Evolutionary conservation across 176 grass and related monocot genomes (phyloP).

Genomic region (Eragrostis nindensis): DNA sequence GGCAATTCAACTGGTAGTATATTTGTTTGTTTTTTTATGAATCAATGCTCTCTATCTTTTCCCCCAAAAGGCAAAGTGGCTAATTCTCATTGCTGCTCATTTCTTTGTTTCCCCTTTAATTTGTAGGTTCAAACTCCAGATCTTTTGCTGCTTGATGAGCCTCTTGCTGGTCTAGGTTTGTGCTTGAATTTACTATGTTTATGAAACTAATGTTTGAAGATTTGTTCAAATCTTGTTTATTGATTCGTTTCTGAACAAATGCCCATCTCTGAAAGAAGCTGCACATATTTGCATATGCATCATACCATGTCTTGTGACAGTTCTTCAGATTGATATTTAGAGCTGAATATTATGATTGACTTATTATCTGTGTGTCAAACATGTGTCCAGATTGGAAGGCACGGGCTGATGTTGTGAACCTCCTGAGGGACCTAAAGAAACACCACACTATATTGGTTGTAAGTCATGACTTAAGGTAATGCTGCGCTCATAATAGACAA

Average conservation of each 20-base stretch:
- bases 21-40: conserved; percentile 1
- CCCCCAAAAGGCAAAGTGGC: not conserved
- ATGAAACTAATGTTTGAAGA: conserved; percentile 3
- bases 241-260: not conserved
- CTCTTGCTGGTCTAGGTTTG: conserved; percentile 82
- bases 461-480: conserved; percentile 90
- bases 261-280: not conserved
- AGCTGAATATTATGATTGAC: not conserved
- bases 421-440: conserved; percentile 74
- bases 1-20: conserved; percentile 83
- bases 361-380: not conserved
- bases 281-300: not conserved
- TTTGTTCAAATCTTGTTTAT: not conserved
- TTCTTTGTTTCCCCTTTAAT: conserved; percentile 14
- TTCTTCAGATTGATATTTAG: not conserved
- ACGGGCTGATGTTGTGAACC: conserved; percentile 86
- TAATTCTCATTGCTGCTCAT: not conserved
- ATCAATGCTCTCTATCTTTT: not conserved
- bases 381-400: conserved; percentile 83
- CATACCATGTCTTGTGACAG: not conserved
- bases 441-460: conserved; percentile 75
- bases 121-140: conserved; percentile 88
- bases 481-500: not conserved
- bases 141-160: conserved; percentile 89
- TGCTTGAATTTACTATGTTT: conserved; percentile 17